Percentiles rank a stretch among this genome's conserved stretches.
These are phyloP conservation scores for Mycena epipterygia DNA, from an alignment of 768 basidiomycete species.

Conservation along the genomic window DNA sequence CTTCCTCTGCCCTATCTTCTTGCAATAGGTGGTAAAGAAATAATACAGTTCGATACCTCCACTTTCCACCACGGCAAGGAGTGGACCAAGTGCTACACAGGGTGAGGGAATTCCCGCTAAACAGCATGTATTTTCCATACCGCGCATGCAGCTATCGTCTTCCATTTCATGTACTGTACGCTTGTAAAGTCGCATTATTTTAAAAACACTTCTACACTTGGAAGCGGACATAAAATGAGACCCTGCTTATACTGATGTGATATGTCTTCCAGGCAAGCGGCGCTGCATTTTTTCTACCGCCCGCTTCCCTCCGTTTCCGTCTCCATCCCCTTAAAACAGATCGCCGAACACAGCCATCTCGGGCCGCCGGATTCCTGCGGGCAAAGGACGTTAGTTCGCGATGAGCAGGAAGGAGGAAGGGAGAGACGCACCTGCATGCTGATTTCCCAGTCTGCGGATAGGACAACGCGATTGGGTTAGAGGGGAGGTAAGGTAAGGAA, in stretches of 20 bases:
- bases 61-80: no score
- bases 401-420: background rate
- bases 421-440: constrained; percentile 73
- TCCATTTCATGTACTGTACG: no score
- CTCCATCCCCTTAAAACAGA: constrained; percentile 78
- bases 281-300: constrained; percentile 18
- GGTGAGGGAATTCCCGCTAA: no score
- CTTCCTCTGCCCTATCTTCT: no score
- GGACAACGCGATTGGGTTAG: no score
- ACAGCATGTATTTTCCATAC: no score
- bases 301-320: background rate
- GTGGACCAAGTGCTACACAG: no score
- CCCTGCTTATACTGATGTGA: constrained; percentile 10
- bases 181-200: constrained; percentile 31
- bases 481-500: no score
- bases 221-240: constrained; percentile 29
- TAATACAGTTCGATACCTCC: no score
- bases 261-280: constrained; percentile 24
- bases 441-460: constrained; percentile 93
- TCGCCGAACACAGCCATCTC: constrained; percentile 89
- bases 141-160: no score
- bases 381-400: background rate
- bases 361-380: constrained; percentile 80
- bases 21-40: no score
- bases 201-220: constrained; percentile 35